Evolutionary conservation across 768 basidiomycete species (phyloP), one percentile per base, ranked within the genome.

Genomic region (Gloeophyllum trabeum): DNA sequence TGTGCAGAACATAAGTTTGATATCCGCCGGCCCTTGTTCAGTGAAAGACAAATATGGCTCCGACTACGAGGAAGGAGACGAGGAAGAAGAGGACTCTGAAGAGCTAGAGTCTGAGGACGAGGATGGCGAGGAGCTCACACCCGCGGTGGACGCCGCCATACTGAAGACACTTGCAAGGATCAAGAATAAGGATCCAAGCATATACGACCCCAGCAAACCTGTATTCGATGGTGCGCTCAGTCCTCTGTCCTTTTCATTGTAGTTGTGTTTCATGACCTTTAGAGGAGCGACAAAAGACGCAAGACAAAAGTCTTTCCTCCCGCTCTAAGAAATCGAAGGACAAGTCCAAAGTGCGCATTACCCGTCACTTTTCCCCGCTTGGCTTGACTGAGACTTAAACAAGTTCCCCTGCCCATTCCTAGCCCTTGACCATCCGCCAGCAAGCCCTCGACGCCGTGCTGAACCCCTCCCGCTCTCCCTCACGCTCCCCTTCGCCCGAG

Each of bases 81-180:
- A 60, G n/a, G 56, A 56, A 3, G 67, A 70, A 5, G 61, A 63
- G 5, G 82, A 84, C 53, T 84, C 81, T 0, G 85, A 89, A 55
- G 73, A 74, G 22, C 81, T 76, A 34, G 87, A 90, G 52, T 77
- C 77, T 2, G 93, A 98, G 55, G 93, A 98, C 56, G 87, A 92
- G 54, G 86, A 94, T 44, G 96, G 92, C 12, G 89, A 90, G 51
- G 88, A 97, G 57, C 74, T 98, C 40, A 98, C 93, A 0, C 91
- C 92, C 3, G 81, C 81, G 0, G 76, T 97, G 39, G 94, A 97
- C 53, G 96, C 80, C 35, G 96, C 96, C 16, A 96, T 98, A 51
- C 70, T 98, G 30, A 70, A 90, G 38, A 98, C 91, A 1, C 68
- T 99, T 6, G 87, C 82, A 0, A 73, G 81, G 51, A 96, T 98